Percentiles rank a stretch among this genome's conserved stretches.
These are phyloP conservation scores for Ilyonectria robusta DNA, from an alignment of 2,329 filamentous ascomycete genomes.

Conservation along the genomic window DNA sequence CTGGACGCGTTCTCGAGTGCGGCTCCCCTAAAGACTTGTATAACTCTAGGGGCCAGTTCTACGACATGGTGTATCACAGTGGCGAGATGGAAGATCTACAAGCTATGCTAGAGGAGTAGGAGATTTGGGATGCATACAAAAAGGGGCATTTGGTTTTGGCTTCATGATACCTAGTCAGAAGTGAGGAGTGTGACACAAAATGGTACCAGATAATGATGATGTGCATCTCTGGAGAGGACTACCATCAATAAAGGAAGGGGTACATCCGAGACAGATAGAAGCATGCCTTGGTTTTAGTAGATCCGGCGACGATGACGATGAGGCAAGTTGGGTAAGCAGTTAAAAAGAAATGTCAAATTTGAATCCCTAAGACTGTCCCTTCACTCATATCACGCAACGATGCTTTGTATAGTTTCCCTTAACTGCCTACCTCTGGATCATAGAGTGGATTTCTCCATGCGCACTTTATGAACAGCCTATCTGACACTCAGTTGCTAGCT, in stretches of 20 bases:
- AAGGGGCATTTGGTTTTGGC: not conserved
- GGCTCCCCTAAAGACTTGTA: constrained; percentile 65
- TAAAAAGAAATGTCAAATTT: too few relatives aligned
- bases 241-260: not conserved
- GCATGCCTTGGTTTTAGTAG: not conserved
- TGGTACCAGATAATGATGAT: not conserved
- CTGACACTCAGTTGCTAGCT: too few relatives aligned
- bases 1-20: constrained; percentile 67
- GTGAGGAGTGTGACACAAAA: not conserved
- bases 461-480: too few relatives aligned
- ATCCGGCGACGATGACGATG: too few relatives aligned
- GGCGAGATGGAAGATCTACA: constrained; percentile 65
- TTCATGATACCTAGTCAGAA: not conserved
- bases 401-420: too few relatives aligned
- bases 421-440: too few relatives aligned
- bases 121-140: not conserved
- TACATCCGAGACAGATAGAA: not conserved
- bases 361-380: too few relatives aligned
- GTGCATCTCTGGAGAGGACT: not conserved
- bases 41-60: constrained; percentile 61
- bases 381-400: too few relatives aligned
- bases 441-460: too few relatives aligned
- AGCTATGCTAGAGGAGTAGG: constrained; percentile 48
- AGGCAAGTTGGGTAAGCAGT: too few relatives aligned
- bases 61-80: constrained; percentile 69